A percentile compares a stretch with the other conserved stretches of the same genome.
Evolutionary conservation across 306 rosid species (phyloP).

Genomic region (Sicyos baderoa): DNA sequence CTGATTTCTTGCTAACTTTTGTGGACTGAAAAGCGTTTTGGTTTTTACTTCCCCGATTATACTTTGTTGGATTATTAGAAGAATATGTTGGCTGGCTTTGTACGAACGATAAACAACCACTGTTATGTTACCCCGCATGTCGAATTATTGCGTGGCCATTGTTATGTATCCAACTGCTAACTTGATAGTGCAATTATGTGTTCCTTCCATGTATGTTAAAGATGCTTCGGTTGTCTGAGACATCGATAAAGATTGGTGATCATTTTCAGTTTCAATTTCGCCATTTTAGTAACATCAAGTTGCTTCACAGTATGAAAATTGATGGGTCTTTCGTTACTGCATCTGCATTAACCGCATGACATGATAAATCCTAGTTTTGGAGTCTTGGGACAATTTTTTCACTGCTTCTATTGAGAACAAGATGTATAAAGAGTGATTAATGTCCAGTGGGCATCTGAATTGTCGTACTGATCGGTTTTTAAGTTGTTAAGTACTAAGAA

Average conservation of each 20-base stretch:
- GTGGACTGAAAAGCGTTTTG: neutral
- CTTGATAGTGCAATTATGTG: neutral
- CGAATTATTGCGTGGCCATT: neutral
- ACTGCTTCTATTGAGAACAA: neutral
- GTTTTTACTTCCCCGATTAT: neutral
- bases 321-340: neutral
- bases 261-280: neutral
- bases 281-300: neutral
- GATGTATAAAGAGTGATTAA: neutral
- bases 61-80: neutral
- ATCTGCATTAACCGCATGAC: neutral
- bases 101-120: neutral
- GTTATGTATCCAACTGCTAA: neutral
- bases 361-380: neutral
- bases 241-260: neutral
- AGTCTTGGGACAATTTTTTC: neutral
- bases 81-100: neutral
- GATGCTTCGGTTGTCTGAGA: neutral
- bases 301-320: neutral
- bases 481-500: neutral
- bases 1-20: neutral
- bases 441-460: neutral
- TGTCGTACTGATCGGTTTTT: neutral
- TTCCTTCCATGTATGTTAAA: neutral
- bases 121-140: neutral